Evolutionary conservation across 306 rosid species (phyloP).

Genomic region (Cajanus cajan): DNA sequence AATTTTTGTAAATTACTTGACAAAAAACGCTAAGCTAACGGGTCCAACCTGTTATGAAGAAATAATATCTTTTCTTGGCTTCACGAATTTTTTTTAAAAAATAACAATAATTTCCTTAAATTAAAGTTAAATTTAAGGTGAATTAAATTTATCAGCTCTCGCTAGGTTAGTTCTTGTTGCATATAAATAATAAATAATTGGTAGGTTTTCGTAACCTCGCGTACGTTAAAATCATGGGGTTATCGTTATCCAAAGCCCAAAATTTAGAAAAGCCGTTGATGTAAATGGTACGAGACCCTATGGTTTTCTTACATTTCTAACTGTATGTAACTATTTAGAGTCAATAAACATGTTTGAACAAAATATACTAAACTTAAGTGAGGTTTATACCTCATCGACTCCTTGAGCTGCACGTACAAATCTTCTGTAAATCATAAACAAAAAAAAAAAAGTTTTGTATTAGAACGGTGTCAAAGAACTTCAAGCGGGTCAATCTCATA

Average conservation of each 20-base stretch:
- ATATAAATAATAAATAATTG: background rate
- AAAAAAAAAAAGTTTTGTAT: conserved; percentile 6
- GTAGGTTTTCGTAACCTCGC: too few relatives aligned
- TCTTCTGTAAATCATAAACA: conserved; percentile 52
- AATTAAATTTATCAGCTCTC: background rate
- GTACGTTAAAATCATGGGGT: too few relatives aligned
- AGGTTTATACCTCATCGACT: conserved; percentile 55
- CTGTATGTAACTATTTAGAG: background rate
- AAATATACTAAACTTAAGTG: background rate
- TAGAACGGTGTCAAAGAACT: background rate
- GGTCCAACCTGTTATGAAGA: background rate
- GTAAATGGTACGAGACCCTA: background rate
- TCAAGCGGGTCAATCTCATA: background rate
- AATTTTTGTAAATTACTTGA: too few relatives aligned
- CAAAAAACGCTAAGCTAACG: too few relatives aligned
- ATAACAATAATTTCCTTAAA: background rate
- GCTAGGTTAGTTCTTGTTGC: background rate
- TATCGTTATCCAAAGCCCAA: background rate
- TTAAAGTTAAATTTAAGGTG: too few relatives aligned
- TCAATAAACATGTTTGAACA: background rate
- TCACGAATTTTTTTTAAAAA: background rate
- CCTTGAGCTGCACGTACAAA: conserved; percentile 94
- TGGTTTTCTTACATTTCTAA: background rate
- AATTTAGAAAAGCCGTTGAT: background rate
- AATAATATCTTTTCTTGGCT: background rate